These are phyloP conservation scores for Ophiobolus disseminans DNA, from an alignment of 2,329 filamentous ascomycete genomes.

Conservation along the genomic window DNA sequence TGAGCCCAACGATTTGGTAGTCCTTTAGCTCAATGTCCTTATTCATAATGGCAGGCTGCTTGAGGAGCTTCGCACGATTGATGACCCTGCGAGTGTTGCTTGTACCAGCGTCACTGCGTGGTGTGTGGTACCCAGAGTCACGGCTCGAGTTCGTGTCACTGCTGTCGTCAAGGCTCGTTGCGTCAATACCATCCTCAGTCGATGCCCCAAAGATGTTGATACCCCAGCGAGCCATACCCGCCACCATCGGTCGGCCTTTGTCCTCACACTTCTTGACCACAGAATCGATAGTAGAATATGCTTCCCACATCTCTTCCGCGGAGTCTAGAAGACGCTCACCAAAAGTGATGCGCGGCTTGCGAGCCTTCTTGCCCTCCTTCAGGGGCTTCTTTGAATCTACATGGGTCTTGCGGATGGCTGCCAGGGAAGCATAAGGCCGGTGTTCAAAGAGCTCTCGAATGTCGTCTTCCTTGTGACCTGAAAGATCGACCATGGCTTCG, in stretches of 20 bases:
- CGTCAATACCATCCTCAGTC: slow-evolving; percentile 67
- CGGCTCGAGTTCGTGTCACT: slow-evolving; percentile 53
- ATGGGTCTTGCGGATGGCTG: slow-evolving; percentile 71
- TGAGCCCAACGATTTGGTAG: slow-evolving; percentile 92
- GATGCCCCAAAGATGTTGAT: slow-evolving; percentile 68
- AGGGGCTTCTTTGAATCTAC: slow-evolving; percentile 30
- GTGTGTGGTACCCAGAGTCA: slow-evolving; percentile 74
- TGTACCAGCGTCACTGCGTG: slow-evolving; percentile 58
- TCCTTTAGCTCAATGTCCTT: slow-evolving; percentile 81
- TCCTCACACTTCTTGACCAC: slow-evolving; percentile 78
- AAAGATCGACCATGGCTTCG: slow-evolving; percentile 81
- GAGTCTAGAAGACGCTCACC: slow-evolving; percentile 73
- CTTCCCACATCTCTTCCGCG: slow-evolving; percentile 75
- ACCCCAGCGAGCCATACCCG: slow-evolving; percentile 72
- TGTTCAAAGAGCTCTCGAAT: slow-evolving; percentile 74
- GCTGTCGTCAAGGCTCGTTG: slow-evolving; percentile 61
- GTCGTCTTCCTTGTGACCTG: slow-evolving; percentile 72
- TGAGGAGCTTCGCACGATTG: slow-evolving; percentile 55
- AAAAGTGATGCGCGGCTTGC: slow-evolving; percentile 58
- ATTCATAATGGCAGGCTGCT: slow-evolving; percentile 80
- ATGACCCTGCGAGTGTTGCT: slow-evolving; percentile 52
- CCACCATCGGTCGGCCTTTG: slow-evolving; percentile 70
- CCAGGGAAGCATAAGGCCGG: slow-evolving; percentile 74
- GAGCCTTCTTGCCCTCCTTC: slow-evolving; percentile 43
- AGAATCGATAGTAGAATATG: slow-evolving; percentile 82